Conservation (phyloP, 2,329 filamentous ascomycete genomes). For the Reticulascus tulasneorum region DNA sequence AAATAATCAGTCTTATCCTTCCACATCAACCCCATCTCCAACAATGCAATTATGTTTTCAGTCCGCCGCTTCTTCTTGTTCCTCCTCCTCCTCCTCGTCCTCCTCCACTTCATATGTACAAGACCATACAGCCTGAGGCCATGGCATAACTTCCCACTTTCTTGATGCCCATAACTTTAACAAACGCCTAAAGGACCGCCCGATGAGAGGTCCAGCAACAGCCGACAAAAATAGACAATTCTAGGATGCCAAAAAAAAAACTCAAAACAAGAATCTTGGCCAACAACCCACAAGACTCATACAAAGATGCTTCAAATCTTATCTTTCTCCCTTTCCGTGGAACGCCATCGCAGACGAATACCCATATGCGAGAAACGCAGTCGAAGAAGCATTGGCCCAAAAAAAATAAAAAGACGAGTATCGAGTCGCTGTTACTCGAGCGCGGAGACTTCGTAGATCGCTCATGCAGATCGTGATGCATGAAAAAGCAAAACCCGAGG, state of each 20-base stretch:
- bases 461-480: constrained; percentile 47
- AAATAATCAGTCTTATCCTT: no score
- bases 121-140: constrained; percentile 3
- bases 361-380: constrained; percentile 7
- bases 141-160: constrained; percentile 6
- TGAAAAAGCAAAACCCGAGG: no score
- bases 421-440: constrained; percentile 14
- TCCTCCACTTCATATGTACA: constrained; percentile 8
- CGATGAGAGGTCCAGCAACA: constrained; percentile 7
- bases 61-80: constrained; percentile 9
- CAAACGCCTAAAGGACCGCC: constrained; percentile 6
- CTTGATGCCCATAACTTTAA: constrained; percentile 4
- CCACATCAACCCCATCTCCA: no score
- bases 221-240: constrained; percentile 16
- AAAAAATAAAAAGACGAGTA: constrained; percentile 16
- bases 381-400: background rate
- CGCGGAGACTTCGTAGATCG: constrained; percentile 35
- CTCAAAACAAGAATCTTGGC: constrained; percentile 17
- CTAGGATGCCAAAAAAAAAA: constrained; percentile 22
- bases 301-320: constrained; percentile 18
- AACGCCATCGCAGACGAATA: constrained; percentile 13
- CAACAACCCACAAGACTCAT: constrained; percentile 15
- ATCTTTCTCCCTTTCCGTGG: constrained; percentile 4
- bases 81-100: constrained; percentile 4
- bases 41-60: no score